Conservation (phyloP, 2,329 filamentous ascomycete species). For the Cladosporium sp. region DNA sequence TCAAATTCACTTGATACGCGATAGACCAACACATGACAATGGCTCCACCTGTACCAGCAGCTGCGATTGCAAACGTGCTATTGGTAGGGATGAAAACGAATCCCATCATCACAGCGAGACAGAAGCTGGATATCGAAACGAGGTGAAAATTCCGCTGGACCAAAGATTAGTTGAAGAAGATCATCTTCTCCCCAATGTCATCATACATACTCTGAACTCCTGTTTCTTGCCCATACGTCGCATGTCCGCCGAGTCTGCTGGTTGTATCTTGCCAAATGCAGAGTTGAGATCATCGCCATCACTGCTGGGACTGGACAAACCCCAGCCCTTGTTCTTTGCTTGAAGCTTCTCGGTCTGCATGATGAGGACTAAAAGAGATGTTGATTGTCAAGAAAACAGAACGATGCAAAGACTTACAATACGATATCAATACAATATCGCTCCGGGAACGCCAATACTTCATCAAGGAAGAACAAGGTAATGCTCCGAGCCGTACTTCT, state of each 20-base stretch:
- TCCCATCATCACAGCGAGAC: slow-evolving; percentile 24
- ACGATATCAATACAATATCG: too few relatives aligned
- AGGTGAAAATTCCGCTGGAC: slow-evolving; percentile 13
- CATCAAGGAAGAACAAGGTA: too few relatives aligned
- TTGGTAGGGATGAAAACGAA: slow-evolving; percentile 29
- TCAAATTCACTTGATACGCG: not conserved
- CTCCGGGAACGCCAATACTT: too few relatives aligned
- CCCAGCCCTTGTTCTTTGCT: not conserved
- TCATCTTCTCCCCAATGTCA: not conserved
- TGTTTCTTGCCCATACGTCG: slow-evolving; percentile 27
- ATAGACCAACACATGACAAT: slow-evolving; percentile 3
- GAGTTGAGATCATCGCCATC: not conserved
- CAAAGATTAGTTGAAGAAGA: not conserved
- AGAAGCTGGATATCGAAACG: slow-evolving; percentile 22
- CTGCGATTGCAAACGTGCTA: slow-evolving; percentile 5
- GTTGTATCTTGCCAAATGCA: slow-evolving; percentile 23
- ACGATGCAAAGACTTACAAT: too few relatives aligned
- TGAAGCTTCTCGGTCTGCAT: not conserved
- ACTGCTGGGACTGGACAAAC: not conserved
- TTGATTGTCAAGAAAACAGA: not conserved
- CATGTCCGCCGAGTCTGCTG: slow-evolving; percentile 23
- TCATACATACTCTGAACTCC: slow-evolving; percentile 22
- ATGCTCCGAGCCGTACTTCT: too few relatives aligned
- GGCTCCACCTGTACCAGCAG: slow-evolving; percentile 1
- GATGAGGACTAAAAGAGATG: not conserved